phyloP scores from a whole-genome alignment of 2,329 filamentous ascomycete species.

The Penicillium sp. region DNA sequence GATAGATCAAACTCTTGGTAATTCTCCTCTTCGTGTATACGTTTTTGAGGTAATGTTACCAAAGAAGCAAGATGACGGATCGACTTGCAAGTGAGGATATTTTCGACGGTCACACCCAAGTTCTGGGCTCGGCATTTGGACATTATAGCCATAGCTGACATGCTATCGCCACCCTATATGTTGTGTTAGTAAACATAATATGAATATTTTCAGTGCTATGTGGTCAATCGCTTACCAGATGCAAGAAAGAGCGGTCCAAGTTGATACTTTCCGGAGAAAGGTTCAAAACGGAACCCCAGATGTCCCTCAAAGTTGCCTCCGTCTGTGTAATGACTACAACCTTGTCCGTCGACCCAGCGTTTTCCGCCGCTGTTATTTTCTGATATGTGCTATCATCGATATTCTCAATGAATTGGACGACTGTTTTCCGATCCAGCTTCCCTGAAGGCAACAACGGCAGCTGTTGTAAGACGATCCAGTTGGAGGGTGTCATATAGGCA shows the following conservation, averaged over 20 bases:
- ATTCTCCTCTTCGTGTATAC: conserved; percentile 4
- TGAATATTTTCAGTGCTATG: not conserved
- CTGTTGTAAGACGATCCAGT: conserved; percentile 9
- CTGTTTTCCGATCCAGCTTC: conserved; percentile 10
- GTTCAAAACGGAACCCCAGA: conserved; percentile 15
- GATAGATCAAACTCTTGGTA: conserved; percentile 21
- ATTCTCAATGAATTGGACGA: conserved; percentile 11
- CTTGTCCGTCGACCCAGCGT: not conserved
- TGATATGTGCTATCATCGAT: conserved; percentile 12
- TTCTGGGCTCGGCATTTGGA: conserved; percentile 16
- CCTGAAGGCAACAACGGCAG: conserved; percentile 12
- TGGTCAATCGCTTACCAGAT: conserved; percentile 8
- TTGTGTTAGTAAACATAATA: not conserved
- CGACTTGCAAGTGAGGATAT: conserved; percentile 16
- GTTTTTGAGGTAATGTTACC: conserved; percentile 11
- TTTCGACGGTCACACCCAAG: conserved; percentile 14
- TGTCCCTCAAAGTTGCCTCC: conserved; percentile 9
- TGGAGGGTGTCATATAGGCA: conserved; percentile 13
- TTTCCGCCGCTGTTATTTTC: conserved; percentile 1
- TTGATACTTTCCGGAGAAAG: conserved; percentile 6
- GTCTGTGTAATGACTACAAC: conserved; percentile 12
- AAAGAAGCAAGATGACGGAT: conserved; percentile 15
- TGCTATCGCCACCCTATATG: conserved; percentile 15
- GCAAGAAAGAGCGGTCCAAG: conserved; percentile 15
- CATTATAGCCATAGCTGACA: conserved; percentile 18